phyloP scores from a whole-genome alignment of 176 grass and related monocot species.

The Chrysopogon serrulatus region DNA sequence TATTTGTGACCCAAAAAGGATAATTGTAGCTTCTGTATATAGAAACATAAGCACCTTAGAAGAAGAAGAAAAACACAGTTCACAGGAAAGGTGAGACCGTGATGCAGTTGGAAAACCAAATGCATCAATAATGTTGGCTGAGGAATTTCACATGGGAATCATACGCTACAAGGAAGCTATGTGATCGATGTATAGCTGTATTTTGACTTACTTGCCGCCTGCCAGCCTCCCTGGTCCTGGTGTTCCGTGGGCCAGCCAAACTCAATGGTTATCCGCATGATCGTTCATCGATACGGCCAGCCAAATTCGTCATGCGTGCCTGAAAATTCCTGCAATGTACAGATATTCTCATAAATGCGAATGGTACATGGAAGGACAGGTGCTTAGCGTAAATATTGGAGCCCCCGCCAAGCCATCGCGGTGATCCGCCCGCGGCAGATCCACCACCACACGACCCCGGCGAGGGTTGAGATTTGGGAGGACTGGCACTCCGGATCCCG shows the following conservation, averaged over 20 bases:
- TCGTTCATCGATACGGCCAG: neutral
- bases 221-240: neutral
- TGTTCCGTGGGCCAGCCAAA: neutral
- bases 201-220: neutral
- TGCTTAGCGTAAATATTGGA: neutral
- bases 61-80: too few relatives aligned
- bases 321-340: neutral
- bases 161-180: neutral
- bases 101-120: neutral
- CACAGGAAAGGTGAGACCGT: neutral
- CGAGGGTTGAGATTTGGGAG: neutral
- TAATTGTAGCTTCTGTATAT: neutral
- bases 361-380: neutral
- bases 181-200: neutral
- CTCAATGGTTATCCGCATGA: neutral
- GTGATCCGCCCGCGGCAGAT: neutral
- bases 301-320: neutral
- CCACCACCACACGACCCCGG: neutral
- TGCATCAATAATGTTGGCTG: neutral
- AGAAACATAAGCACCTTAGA: neutral
- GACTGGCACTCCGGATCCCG: neutral
- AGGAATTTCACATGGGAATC: neutral
- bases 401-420: neutral
- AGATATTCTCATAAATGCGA: neutral
- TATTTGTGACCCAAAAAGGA: neutral